phyloP scores from a whole-genome alignment of 257 asterid species.

The Nicotiana paniculata region DNA sequence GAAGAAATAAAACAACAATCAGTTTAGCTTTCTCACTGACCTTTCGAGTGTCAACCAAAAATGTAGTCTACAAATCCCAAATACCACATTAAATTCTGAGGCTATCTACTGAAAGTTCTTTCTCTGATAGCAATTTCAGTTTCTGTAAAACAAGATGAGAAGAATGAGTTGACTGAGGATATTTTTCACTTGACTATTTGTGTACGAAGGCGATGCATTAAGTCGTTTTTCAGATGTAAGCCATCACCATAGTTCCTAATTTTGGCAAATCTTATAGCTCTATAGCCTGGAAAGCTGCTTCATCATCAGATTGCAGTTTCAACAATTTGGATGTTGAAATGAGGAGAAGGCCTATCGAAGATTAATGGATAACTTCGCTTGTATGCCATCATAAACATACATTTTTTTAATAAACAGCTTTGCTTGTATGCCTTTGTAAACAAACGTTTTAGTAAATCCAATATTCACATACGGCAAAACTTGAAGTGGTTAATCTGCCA shows the following conservation, averaged over 20 bases:
- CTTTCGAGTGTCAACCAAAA: slow-evolving; percentile 19
- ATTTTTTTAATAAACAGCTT: background rate
- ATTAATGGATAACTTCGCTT: background rate
- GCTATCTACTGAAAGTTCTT: slow-evolving; percentile 39
- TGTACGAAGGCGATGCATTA: background rate
- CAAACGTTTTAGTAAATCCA: background rate
- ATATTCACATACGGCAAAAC: background rate
- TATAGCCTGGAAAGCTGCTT: background rate
- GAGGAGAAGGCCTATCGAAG: background rate
- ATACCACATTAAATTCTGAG: slow-evolving; percentile 26
- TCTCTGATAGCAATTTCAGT: slow-evolving; percentile 68
- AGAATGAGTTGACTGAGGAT: background rate
- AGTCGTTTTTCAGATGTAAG: background rate
- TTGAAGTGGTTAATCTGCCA: background rate
- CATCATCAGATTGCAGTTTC: background rate
- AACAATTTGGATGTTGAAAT: background rate
- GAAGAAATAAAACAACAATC: background rate
- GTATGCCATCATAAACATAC: background rate
- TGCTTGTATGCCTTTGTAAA: background rate
- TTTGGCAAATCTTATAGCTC: background rate
- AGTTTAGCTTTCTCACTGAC: slow-evolving; percentile 3
- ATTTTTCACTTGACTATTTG: background rate
- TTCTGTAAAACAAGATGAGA: slow-evolving; percentile 48
- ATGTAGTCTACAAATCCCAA: slow-evolving; percentile 7
- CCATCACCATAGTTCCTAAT: background rate